These are phyloP conservation scores for Paspalum vaginatum DNA, from an alignment of 176 grass and related monocot species.

Conservation along the genomic window DNA sequence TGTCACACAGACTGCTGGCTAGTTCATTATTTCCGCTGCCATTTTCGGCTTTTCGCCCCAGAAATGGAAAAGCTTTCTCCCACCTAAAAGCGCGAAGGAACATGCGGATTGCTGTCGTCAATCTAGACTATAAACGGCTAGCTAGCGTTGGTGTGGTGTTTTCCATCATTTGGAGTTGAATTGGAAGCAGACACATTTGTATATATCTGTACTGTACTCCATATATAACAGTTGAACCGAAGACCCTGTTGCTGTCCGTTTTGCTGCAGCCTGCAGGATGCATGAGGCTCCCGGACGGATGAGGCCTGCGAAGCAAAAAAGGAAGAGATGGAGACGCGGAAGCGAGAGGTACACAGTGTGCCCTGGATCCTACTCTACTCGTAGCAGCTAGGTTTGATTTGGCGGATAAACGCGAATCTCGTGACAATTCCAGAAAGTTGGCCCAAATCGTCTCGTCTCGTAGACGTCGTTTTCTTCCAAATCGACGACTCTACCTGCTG, in stretches of 20 bases:
- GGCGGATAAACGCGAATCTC: constrained; percentile 23
- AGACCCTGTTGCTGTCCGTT: background rate
- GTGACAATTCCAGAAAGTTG: background rate
- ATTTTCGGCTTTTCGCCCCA: no score
- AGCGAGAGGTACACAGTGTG: background rate
- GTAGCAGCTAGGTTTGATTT: background rate
- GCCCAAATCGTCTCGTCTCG: background rate
- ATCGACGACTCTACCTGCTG: background rate
- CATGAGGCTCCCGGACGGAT: background rate
- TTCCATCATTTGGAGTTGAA: background rate
- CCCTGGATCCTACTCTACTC: background rate
- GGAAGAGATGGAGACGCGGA: background rate
- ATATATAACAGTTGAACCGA: no score
- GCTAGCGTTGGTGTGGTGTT: background rate
- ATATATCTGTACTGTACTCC: no score
- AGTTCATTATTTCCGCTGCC: no score
- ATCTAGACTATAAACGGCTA: background rate
- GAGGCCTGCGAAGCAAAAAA: background rate
- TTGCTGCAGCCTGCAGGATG: background rate
- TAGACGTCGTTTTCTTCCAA: constrained; percentile 3
- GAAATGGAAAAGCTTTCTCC: no score
- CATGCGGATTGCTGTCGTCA: background rate
- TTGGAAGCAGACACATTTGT: background rate
- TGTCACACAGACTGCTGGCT: no score
- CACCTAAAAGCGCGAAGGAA: background rate